Conservation (phyloP, 2,329 filamentous ascomycete genomes). For the Didymella segeticola region DNA sequence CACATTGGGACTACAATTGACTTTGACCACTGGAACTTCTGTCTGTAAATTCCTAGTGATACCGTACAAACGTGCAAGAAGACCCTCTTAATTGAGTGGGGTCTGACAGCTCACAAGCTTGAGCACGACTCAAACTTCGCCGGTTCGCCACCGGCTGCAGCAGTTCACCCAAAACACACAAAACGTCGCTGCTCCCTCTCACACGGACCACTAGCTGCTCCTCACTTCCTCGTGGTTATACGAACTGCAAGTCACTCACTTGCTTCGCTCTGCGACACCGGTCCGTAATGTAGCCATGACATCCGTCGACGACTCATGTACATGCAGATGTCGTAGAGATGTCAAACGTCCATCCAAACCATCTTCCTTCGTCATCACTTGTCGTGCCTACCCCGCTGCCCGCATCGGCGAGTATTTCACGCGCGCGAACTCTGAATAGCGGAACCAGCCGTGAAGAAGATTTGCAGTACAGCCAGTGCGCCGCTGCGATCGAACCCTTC, state of each 20-base stretch:
- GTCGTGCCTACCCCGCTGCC: background rate
- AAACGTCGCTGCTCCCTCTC: background rate
- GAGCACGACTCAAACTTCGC: slow-evolving; percentile 7
- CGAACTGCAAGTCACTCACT: background rate
- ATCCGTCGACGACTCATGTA: background rate
- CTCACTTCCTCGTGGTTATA: background rate
- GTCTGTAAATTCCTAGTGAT: slow-evolving; percentile 7
- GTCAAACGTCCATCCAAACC: slow-evolving; percentile 1
- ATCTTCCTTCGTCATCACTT: background rate
- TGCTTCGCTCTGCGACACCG: background rate
- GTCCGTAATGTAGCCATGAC: slow-evolving; percentile 4
- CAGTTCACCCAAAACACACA: slow-evolving; percentile 7
- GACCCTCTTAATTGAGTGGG: too few relatives aligned
- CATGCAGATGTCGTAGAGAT: background rate
- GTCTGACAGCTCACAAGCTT: slow-evolving; percentile 14
- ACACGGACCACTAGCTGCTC: slow-evolving; percentile 3
- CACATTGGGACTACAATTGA: background rate
- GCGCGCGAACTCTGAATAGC: background rate
- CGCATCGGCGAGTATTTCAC: background rate
- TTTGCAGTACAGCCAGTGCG: background rate
- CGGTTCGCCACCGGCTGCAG: slow-evolving; percentile 5
- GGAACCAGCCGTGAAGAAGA: background rate
- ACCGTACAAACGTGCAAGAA: slow-evolving; percentile 7
- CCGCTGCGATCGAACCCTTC: background rate
- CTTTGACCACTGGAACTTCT: slow-evolving; percentile 1